Conservation (phyloP, 2,329 filamentous ascomycete species). For the Fusarium sp. region DNA sequence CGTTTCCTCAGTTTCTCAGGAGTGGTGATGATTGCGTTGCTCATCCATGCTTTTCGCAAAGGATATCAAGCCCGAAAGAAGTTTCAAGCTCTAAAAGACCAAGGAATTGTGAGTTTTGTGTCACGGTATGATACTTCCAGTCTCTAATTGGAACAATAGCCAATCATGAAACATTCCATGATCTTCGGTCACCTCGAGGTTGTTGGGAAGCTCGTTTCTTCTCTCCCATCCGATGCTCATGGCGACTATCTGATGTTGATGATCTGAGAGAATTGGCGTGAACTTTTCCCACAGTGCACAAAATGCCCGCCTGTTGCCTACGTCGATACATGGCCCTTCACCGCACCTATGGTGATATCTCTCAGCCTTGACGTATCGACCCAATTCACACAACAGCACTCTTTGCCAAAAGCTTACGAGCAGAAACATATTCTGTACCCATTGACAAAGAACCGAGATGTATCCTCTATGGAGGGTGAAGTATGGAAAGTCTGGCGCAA, state of each 20-base stretch:
- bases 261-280: conserved; percentile 34
- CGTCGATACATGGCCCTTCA: conserved; percentile 50
- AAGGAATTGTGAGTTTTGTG: conserved; percentile 9
- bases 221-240: conserved; percentile 34
- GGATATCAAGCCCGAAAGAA: conserved; percentile 21
- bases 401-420: conserved; percentile 45
- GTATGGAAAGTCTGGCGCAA: conserved; percentile 49
- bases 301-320: conserved; percentile 47
- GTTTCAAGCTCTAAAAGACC: conserved; percentile 7
- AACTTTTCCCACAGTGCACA: conserved; percentile 35
- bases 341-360: conserved; percentile 29
- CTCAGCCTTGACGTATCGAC: conserved; percentile 37
- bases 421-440: conserved; percentile 47
- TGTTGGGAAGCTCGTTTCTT: conserved; percentile 18
- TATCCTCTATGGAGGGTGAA: conserved; percentile 50
- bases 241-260: conserved; percentile 29
- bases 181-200: conserved; percentile 35
- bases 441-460: conserved; percentile 50
- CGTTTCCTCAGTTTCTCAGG: conserved; percentile 9
- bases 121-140: fast-evolving
- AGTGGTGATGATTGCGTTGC: conserved; percentile 7
- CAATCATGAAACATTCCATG: conserved; percentile 41
- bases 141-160: conserved; percentile 11
- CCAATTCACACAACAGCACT: conserved; percentile 42
- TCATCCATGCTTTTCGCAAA: conserved; percentile 11